Percentiles rank a stretch among this genome's conserved stretches.
Conservation (phyloP, 129 eudicot species). For the Tanacetum coccineum region DNA sequence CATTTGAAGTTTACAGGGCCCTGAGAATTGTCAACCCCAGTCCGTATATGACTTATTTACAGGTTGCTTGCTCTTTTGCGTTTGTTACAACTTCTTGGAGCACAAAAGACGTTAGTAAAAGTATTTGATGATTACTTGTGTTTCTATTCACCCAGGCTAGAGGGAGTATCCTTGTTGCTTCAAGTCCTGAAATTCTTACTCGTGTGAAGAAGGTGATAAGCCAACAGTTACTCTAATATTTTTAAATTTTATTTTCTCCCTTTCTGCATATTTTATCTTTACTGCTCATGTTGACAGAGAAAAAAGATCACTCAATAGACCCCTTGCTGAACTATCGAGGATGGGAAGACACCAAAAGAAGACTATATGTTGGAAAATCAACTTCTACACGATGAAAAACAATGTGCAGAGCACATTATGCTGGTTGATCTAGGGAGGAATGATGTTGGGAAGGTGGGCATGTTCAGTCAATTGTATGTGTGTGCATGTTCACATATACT, state of each 20-base stretch:
- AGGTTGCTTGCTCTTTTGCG: no score
- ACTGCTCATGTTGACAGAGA: constrained; percentile 44
- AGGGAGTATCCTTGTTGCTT: constrained; percentile 94
- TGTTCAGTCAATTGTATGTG: constrained; percentile 11
- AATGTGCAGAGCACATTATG: constrained; percentile 98
- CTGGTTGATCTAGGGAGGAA: constrained; percentile 97
- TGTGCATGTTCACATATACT: not conserved
- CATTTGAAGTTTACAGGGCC: constrained; percentile 96
- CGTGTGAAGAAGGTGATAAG: constrained; percentile 67
- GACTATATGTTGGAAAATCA: constrained; percentile 89
- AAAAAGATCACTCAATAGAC: constrained; percentile 80
- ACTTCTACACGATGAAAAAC: constrained; percentile 83
- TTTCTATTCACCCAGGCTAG: no score
- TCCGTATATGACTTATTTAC: constrained; percentile 95
- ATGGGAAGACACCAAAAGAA: constrained; percentile 91
- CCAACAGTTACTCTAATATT: not conserved
- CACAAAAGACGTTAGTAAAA: no score
- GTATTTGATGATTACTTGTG: no score
- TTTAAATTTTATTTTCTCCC: not conserved
- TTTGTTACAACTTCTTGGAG: no score
- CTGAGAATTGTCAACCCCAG: constrained; percentile 96
- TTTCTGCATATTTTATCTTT: constrained; percentile 4
- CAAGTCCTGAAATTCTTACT: constrained; percentile 98
- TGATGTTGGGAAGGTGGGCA: constrained; percentile 93
- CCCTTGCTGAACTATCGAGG: constrained; percentile 89